These are phyloP conservation scores for Mitragyna speciosa DNA, from an alignment of 257 asterid species.

Conservation along the genomic window DNA sequence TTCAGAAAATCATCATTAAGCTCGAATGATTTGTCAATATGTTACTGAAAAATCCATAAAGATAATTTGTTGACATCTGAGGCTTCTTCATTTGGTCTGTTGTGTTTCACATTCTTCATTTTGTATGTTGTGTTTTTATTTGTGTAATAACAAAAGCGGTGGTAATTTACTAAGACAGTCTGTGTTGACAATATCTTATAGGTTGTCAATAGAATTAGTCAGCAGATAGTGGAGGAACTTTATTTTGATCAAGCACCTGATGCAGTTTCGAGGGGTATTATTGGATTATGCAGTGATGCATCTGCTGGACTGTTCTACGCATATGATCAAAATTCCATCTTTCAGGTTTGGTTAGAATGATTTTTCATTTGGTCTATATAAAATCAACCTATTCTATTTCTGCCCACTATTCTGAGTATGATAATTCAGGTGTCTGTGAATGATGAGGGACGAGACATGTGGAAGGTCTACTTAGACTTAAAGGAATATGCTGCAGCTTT, in stretches of 20 bases:
- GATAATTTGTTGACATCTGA: background rate
- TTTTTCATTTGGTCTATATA: conserved; percentile 15
- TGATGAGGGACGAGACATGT: conserved; percentile 98
- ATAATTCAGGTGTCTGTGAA: conserved; percentile 75
- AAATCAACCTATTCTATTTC: conserved; percentile 3
- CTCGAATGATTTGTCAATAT: background rate
- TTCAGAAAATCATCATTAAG: background rate
- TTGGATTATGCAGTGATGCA: conserved; percentile 96
- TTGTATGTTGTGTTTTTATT: background rate
- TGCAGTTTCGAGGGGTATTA: conserved; percentile 72
- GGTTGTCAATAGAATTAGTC: conserved; percentile 95
- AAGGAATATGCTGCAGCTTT: conserved; percentile 89
- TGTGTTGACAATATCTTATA: conserved; percentile 29
- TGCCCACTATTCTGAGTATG: conserved; percentile 21
- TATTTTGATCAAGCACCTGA: conserved; percentile 80
- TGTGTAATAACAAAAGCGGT: background rate
- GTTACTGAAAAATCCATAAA: background rate
- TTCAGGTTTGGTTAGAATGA: conserved; percentile 57
- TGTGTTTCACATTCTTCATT: background rate
- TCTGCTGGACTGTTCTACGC: conserved; percentile 98
- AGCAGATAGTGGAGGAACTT: conserved; percentile 93
- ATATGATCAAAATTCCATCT: conserved; percentile 85
- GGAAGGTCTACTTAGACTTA: conserved; percentile 94
- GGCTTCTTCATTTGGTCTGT: background rate
- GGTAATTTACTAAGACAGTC: background rate